A percentile compares a stretch with the other conserved stretches of the same genome.
Evolutionary conservation across 257 asterid species (phyloP).

Genomic region (Jasminum sambac): DNA sequence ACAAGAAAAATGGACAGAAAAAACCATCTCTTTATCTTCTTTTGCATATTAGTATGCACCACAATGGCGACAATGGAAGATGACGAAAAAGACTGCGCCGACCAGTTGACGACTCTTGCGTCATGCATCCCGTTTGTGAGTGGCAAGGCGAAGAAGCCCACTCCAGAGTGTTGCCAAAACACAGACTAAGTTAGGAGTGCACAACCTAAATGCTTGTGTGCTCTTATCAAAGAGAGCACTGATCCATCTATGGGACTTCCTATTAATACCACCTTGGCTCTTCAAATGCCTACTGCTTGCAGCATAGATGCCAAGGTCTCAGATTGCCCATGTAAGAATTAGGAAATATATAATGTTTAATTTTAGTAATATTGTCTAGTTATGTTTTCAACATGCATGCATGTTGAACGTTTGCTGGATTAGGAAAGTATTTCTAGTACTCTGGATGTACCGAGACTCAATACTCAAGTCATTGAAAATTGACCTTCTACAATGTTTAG

Average conservation of each 20-base stretch:
- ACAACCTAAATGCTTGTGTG: slow-evolving; percentile 69
- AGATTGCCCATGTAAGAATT: slow-evolving; percentile 54
- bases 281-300: slow-evolving; percentile 63
- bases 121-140: slow-evolving; percentile 67
- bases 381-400: too few species aligned
- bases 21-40: not conserved
- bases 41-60: slow-evolving; percentile 26
- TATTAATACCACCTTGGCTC: slow-evolving; percentile 64
- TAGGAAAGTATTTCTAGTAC: not conserved
- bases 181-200: slow-evolving; percentile 45
- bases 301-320: slow-evolving; percentile 61
- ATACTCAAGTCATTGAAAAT: too few species aligned
- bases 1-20: slow-evolving; percentile 4
- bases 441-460: too few species aligned
- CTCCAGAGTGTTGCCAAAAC: slow-evolving; percentile 54
- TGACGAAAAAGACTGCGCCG: slow-evolving; percentile 65
- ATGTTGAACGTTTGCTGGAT: not conserved
- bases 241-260: slow-evolving; percentile 66
- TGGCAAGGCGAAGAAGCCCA: slow-evolving; percentile 56
- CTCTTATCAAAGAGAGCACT: slow-evolving; percentile 63
- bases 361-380: too few species aligned
- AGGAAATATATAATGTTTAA: too few species aligned
- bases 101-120: slow-evolving; percentile 49
- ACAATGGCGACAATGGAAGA: slow-evolving; percentile 38
- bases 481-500: too few species aligned